Evolutionary conservation across 306 rosid species (phyloP).

Genomic region (Clitoria ternatea): DNA sequence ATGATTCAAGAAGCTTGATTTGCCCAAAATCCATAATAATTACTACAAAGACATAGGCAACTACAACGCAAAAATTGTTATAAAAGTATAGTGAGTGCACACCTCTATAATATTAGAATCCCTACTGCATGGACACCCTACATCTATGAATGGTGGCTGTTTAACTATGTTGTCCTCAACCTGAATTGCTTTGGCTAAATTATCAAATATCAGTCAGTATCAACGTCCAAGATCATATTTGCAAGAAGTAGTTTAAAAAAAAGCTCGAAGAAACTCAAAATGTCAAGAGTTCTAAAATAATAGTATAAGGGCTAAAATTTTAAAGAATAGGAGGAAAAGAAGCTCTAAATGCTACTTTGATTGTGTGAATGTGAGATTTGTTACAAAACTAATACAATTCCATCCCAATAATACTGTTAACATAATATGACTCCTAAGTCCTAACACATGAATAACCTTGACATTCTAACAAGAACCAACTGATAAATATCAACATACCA

Average conservation of each 20-base stretch:
- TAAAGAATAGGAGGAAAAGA: not conserved
- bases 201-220: conserved; percentile 28
- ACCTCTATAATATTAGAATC: conserved; percentile 78
- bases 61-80: conserved; percentile 11
- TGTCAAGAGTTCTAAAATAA: conserved; percentile 11
- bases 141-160: conserved; percentile 60
- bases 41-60: conserved; percentile 23
- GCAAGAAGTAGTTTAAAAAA: conserved; percentile 5
- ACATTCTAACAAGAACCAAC: not conserved
- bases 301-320: not conserved
- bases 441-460: not conserved
- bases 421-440: not conserved
- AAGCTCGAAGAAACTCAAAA: conserved; percentile 11
- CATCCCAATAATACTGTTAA: not conserved
- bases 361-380: not conserved
- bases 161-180: conserved; percentile 53
- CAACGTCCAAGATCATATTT: conserved; percentile 11
- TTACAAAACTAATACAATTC: not conserved
- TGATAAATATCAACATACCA: conserved; percentile 37
- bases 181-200: conserved; percentile 67
- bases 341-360: not conserved
- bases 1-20: conserved; percentile 49
- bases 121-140: conserved; percentile 43
- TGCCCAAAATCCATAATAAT: conserved; percentile 35
- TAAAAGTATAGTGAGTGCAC: conserved; percentile 17